These are phyloP conservation scores for Solanum ossicruentum DNA, from an alignment of 257 asterid genomes.

Conservation along the genomic window DNA sequence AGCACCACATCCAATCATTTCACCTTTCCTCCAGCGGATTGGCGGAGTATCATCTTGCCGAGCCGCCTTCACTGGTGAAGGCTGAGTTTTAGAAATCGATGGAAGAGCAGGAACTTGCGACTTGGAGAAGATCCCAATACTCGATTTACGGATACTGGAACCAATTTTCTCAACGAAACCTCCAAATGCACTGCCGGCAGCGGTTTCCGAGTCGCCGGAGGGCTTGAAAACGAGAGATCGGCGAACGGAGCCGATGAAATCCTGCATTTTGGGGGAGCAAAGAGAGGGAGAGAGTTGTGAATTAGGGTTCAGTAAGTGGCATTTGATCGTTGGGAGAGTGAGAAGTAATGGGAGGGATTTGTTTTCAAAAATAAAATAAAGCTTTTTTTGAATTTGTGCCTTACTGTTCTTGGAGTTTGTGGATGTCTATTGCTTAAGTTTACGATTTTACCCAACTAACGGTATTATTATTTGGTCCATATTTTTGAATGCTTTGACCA, in stretches of 20 bases:
- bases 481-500: neutral
- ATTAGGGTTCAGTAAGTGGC: constrained; percentile 20
- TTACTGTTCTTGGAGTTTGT: neutral
- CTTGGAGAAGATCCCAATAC: constrained; percentile 70
- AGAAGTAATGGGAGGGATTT: constrained; percentile 4
- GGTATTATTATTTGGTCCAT: neutral
- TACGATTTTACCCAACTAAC: neutral
- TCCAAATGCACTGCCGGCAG: constrained; percentile 34
- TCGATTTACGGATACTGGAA: constrained; percentile 76
- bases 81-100: constrained; percentile 22
- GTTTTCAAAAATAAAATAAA: constrained; percentile 32
- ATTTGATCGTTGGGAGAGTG: constrained; percentile 25
- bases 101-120: constrained; percentile 53
- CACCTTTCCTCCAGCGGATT: constrained; percentile 97
- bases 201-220: constrained; percentile 16
- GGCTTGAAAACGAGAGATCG: constrained; percentile 91
- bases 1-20: constrained; percentile 90
- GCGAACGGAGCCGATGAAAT: constrained; percentile 87
- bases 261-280: constrained; percentile 46
- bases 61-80: constrained; percentile 1
- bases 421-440: neutral
- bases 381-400: constrained; percentile 1
- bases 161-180: constrained; percentile 95
- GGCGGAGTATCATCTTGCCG: constrained; percentile 36
- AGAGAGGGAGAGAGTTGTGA: neutral